phyloP scores from a whole-genome alignment of 2,329 filamentous ascomycete species.

The Pseudohalonectria lignicola region DNA sequence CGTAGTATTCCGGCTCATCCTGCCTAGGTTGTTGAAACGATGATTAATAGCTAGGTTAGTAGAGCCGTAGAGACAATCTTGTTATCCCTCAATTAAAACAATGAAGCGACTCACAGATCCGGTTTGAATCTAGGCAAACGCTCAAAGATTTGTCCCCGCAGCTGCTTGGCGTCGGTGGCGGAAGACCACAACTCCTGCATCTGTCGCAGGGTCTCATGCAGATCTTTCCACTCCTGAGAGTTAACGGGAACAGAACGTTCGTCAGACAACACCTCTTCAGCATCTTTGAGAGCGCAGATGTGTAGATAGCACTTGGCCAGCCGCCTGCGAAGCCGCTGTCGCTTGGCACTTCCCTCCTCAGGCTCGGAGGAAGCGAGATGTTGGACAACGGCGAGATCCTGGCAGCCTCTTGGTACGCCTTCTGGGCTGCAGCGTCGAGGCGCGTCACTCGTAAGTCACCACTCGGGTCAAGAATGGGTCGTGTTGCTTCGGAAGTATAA shows the following conservation, averaged over 20 bases:
- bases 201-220: background rate
- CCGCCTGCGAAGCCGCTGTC: conserved; percentile 5
- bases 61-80: too few species aligned
- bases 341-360: conserved; percentile 7
- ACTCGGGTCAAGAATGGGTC: too few species aligned
- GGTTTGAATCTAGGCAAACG: conserved; percentile 9
- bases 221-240: conserved; percentile 1
- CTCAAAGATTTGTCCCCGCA: conserved; percentile 4
- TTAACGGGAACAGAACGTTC: background rate
- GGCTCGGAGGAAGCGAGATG: conserved; percentile 11
- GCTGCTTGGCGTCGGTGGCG: background rate
- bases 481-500: too few species aligned
- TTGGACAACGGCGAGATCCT: conserved; percentile 8
- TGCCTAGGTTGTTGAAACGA: background rate
- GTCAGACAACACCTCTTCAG: conserved; percentile 2
- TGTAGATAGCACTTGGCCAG: conserved; percentile 11
- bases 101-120: conserved; percentile 5
- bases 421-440: conserved; percentile 6
- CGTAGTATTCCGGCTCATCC: conserved; percentile 9
- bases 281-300: conserved; percentile 4
- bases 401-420: conserved; percentile 7
- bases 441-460: too few species aligned
- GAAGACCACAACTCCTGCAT: background rate
- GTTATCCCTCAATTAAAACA: too few species aligned
- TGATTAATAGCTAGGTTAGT: too few species aligned